These are phyloP conservation scores for Rutidosis leptorrhynchoides DNA, from an alignment of 129 eudicot genomes.

Conservation along the genomic window DNA sequence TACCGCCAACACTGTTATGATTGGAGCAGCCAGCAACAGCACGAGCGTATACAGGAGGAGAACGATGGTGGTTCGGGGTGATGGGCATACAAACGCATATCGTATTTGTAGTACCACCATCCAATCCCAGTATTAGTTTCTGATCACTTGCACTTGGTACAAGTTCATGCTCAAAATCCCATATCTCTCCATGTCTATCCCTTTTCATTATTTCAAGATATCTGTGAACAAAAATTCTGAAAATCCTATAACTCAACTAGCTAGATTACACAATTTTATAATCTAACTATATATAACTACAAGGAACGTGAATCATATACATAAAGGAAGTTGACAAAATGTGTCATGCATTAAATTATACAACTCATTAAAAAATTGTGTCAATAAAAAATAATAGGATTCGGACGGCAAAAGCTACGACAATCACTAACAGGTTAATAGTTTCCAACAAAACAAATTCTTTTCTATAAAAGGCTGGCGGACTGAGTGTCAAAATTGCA, in stretches of 20 bases:
- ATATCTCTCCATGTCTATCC: slow-evolving; percentile 55
- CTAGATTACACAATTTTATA: background rate
- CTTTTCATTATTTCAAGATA: slow-evolving; percentile 43
- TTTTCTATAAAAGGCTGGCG: slow-evolving; percentile 7
- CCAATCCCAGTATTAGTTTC: slow-evolving; percentile 63
- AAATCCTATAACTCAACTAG: background rate
- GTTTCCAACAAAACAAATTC: slow-evolving; percentile 24
- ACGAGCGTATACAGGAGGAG: slow-evolving; percentile 70
- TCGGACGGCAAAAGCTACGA: slow-evolving; percentile 42
- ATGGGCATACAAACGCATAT: slow-evolving; percentile 76
- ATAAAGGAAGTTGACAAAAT: slow-evolving; percentile 22
- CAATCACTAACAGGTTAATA: slow-evolving; percentile 26
- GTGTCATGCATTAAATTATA: slow-evolving; percentile 10
- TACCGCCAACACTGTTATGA: slow-evolving; percentile 97
- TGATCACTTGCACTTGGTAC: slow-evolving; percentile 15
- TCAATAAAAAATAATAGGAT: slow-evolving; percentile 19
- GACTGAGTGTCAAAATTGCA: slow-evolving; percentile 18
- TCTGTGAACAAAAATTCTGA: background rate
- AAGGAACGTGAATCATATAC: slow-evolving; percentile 20
- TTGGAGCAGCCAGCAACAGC: slow-evolving; percentile 95
- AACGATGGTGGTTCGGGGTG: slow-evolving; percentile 34
- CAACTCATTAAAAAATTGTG: slow-evolving; percentile 1
- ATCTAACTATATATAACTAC: background rate
- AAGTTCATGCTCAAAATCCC: slow-evolving; percentile 67
- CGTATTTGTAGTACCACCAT: slow-evolving; percentile 70